These are phyloP conservation scores for Pulveroboletus sp. DNA, from an alignment of 768 basidiomycete species.

Conservation along the genomic window DNA sequence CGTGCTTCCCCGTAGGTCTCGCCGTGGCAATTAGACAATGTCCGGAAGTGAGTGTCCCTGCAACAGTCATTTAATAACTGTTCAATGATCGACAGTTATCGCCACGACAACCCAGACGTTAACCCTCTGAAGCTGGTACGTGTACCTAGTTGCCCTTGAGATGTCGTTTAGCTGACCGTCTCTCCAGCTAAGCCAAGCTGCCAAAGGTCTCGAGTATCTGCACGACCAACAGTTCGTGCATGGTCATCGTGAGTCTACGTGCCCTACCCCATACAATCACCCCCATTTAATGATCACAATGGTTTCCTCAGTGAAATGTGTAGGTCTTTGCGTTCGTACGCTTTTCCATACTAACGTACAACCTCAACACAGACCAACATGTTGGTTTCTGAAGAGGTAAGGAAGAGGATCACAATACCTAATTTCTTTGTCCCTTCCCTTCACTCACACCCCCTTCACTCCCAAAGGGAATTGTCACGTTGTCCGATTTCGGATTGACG, in stretches of 20 bases:
- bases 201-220: constrained; percentile 53
- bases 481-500: constrained; percentile 63
- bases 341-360: constrained; percentile 1
- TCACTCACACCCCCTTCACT: neutral
- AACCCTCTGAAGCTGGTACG: constrained; percentile 42
- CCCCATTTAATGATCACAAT: constrained; percentile 1
- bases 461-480: constrained; percentile 46
- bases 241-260: constrained; percentile 49
- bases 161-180: neutral
- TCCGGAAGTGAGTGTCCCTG: constrained; percentile 39
- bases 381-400: constrained; percentile 47
- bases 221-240: constrained; percentile 50
- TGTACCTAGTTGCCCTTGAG: neutral
- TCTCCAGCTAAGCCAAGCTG: constrained; percentile 47
- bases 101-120: constrained; percentile 30
- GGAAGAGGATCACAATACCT: neutral
- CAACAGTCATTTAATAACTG: neutral
- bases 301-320: constrained; percentile 49
- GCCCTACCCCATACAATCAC: neutral
- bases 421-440: neutral
- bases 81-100: constrained; percentile 34
- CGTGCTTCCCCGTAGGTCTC: constrained; percentile 41
- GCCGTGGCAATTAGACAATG: constrained; percentile 58
- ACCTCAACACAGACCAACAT: constrained; percentile 45
- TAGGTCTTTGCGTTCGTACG: constrained; percentile 29